phyloP scores from a whole-genome alignment of 2,329 filamentous ascomycete species.

The Laburnicola sp. region DNA sequence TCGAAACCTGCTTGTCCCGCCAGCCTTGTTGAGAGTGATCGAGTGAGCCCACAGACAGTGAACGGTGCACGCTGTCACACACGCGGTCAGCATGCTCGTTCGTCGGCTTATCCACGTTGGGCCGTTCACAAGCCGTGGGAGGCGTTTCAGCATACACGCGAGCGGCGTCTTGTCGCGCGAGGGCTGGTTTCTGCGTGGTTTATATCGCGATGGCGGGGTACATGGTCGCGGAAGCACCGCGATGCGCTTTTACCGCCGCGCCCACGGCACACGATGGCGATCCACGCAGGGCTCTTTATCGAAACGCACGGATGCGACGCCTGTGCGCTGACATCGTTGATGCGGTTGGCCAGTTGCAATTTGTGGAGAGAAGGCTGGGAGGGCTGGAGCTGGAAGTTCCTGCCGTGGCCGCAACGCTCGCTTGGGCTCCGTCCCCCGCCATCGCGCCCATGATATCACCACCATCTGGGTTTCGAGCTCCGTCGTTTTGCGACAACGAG shows the following conservation, averaged over 20 bases:
- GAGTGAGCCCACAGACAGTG: too few relatives aligned
- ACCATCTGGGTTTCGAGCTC: too few relatives aligned
- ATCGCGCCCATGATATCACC: conserved; percentile 13
- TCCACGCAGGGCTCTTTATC: conserved; percentile 33
- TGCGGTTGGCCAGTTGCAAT: conserved; percentile 11
- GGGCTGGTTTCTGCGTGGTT: conserved; percentile 16
- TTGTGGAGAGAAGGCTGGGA: too few relatives aligned
- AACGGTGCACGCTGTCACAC: neutral
- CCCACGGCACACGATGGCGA: conserved; percentile 10
- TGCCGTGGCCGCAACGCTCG: conserved; percentile 15
- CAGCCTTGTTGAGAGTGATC: conserved; percentile 5
- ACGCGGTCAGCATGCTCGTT: conserved; percentile 1
- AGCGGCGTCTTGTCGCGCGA: conserved; percentile 7
- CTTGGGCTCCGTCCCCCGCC: conserved; percentile 15
- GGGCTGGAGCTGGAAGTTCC: conserved; percentile 12
- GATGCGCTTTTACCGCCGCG: conserved; percentile 6
- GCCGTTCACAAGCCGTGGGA: neutral
- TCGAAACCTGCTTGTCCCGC: conserved; percentile 7
- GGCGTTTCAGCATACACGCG: conserved; percentile 1
- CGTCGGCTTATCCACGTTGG: conserved; percentile 9
- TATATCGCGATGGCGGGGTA: conserved; percentile 32
- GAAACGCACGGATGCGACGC: conserved; percentile 30
- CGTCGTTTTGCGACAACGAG: too few relatives aligned
- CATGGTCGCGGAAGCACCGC: conserved; percentile 9
- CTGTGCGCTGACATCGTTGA: conserved; percentile 7